A percentile compares a stretch with the other conserved stretches of the same genome.
These are phyloP conservation scores for Fusarium cicatricum DNA, from an alignment of 2,329 filamentous ascomycete genomes.

Conservation along the genomic window DNA sequence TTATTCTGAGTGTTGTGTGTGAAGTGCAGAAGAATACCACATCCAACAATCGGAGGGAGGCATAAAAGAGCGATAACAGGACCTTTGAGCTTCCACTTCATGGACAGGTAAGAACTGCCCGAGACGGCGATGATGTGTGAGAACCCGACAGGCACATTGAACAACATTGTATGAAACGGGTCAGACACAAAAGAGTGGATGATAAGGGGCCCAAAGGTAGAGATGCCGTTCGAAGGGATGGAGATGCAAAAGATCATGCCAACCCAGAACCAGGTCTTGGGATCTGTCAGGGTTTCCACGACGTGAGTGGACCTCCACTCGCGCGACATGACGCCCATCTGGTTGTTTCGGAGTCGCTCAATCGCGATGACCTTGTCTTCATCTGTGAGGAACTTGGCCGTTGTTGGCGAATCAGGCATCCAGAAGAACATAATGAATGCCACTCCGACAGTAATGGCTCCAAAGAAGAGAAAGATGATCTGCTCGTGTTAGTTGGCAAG, in stretches of 20 bases:
- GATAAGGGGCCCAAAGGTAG: slow-evolving; percentile 67
- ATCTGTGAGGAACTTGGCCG: slow-evolving; percentile 60
- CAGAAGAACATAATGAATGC: slow-evolving; percentile 54
- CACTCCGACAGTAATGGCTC: slow-evolving; percentile 58
- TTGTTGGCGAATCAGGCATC: slow-evolving; percentile 60
- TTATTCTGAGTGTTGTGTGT: slow-evolving; percentile 56
- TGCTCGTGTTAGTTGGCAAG: neutral
- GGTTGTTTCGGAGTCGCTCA: slow-evolving; percentile 62
- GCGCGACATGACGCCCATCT: slow-evolving; percentile 61
- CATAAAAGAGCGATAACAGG: slow-evolving; percentile 63
- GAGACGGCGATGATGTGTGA: slow-evolving; percentile 68
- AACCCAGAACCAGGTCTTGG: slow-evolving; percentile 70
- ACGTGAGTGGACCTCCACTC: slow-evolving; percentile 62
- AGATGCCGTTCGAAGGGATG: slow-evolving; percentile 64
- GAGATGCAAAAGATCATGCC: slow-evolving; percentile 63
- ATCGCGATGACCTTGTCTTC: slow-evolving; percentile 61
- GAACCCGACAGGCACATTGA: slow-evolving; percentile 68
- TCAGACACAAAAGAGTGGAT: slow-evolving; percentile 66
- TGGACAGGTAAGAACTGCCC: slow-evolving; percentile 63
- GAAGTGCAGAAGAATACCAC: slow-evolving; percentile 61
- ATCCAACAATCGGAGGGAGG: slow-evolving; percentile 65
- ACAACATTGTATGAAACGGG: slow-evolving; percentile 64
- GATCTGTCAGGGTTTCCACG: slow-evolving; percentile 61
- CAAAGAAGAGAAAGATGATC: slow-evolving; percentile 65
- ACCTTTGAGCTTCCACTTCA: slow-evolving; percentile 63